Percentiles rank a stretch among this genome's conserved stretches.
These are phyloP conservation scores for Nannochloris sp. DNA, from an alignment of 139 green algal genomes.

Conservation along the genomic window DNA sequence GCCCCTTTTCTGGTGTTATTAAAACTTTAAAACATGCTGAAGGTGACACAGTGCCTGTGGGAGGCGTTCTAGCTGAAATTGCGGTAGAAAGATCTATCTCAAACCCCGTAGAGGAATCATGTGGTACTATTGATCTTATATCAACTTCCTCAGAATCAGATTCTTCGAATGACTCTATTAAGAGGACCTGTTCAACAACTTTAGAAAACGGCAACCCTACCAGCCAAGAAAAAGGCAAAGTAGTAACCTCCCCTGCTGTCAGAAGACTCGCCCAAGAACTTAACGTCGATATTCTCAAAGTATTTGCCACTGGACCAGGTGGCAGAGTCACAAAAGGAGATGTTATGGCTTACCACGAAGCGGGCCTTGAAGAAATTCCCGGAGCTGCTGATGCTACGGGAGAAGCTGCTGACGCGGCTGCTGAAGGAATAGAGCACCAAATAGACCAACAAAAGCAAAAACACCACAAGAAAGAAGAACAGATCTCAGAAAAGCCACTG, in stretches of 20 bases:
- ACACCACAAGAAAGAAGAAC: no score
- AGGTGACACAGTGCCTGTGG: slow-evolving; percentile 72
- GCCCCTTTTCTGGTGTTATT: slow-evolving; percentile 56
- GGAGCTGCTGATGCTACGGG: not conserved
- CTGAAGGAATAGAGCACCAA: no score
- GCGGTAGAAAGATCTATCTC: not conserved
- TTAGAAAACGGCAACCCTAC: not conserved
- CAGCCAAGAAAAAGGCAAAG: not conserved
- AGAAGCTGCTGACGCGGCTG: not conserved
- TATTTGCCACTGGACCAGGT: slow-evolving; percentile 49
- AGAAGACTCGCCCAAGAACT: slow-evolving; percentile 62
- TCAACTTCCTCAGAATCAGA: no score
- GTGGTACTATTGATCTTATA: not conserved
- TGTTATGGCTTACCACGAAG: slow-evolving; percentile 22
- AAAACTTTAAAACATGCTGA: slow-evolving; percentile 42
- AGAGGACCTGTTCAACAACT: not conserved
- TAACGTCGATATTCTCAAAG: slow-evolving; percentile 41
- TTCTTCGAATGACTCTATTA: not conserved
- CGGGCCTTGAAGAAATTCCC: not conserved
- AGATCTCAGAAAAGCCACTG: no score
- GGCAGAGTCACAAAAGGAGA: slow-evolving; percentile 62
- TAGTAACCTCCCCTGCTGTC: slow-evolving; percentile 57
- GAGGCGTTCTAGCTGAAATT: slow-evolving; percentile 65
- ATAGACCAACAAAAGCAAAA: no score
- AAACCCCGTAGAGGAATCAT: not conserved